A percentile compares a stretch with the other conserved stretches of the same genome.
These are phyloP conservation scores for Fusarium albidum DNA, from an alignment of 2,329 filamentous ascomycete genomes.

Conservation along the genomic window DNA sequence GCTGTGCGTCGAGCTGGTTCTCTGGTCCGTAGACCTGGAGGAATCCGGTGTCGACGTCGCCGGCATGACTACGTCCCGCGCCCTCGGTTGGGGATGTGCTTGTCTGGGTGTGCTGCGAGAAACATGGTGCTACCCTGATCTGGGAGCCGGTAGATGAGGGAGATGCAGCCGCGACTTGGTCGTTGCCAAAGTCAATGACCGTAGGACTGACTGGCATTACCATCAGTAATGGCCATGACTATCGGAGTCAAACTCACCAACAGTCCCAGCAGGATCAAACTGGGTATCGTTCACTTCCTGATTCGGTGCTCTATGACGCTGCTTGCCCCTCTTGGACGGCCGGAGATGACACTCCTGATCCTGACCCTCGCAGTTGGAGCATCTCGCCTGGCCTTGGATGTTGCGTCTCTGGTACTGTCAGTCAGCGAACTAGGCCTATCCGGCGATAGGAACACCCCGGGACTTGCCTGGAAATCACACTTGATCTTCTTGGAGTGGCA, in stretches of 20 bases:
- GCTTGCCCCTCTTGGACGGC: constrained; percentile 42
- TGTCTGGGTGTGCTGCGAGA: constrained; percentile 22
- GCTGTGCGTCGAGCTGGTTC: constrained; percentile 42
- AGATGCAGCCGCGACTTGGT: constrained; percentile 3
- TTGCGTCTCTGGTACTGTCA: constrained; percentile 22
- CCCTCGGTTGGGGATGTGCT: constrained; percentile 32
- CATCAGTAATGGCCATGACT: too few species aligned
- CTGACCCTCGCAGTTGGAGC: constrained; percentile 40
- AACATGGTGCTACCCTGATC: too few species aligned
- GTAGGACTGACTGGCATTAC: too few species aligned
- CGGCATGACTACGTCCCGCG: constrained; percentile 37
- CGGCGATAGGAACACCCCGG: background rate
- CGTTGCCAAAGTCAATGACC: background rate
- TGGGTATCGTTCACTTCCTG: background rate
- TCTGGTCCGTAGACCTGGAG: constrained; percentile 46
- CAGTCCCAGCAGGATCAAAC: background rate
- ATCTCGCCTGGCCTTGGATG: constrained; percentile 34
- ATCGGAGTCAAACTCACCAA: too few species aligned
- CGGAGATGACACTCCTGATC: constrained; percentile 41
- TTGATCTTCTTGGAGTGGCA: constrained; percentile 49
- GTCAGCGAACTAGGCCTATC: too few species aligned
- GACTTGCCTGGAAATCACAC: constrained; percentile 43
- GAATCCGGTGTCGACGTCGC: constrained; percentile 47
- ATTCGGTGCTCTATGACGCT: constrained; percentile 10
- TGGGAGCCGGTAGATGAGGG: too few species aligned